phyloP scores from a whole-genome alignment of 495 filamentous ascomycete species.

The Cercophora sp. region DNA sequence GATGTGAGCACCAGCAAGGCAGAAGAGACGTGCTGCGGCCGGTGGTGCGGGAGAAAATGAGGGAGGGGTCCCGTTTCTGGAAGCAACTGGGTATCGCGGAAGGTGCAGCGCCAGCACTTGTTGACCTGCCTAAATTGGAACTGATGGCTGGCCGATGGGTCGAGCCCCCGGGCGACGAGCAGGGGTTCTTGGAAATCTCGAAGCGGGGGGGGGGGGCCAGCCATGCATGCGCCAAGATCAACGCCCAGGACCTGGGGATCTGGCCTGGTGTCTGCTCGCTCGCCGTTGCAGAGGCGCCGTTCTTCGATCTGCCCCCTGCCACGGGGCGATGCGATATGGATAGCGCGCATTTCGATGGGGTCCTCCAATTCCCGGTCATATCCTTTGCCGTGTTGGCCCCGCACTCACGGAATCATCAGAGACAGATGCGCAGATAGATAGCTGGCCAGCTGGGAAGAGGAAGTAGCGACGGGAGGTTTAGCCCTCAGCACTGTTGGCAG shows the following conservation, averaged over 20 bases:
- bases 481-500: too few species aligned
- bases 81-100: slow-evolving; percentile 23
- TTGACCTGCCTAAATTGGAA: slow-evolving; percentile 38
- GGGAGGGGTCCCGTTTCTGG: slow-evolving; percentile 18
- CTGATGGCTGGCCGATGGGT: slow-evolving; percentile 31
- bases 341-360: slow-evolving; percentile 10
- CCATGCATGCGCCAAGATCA: slow-evolving; percentile 2
- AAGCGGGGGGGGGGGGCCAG: slow-evolving; percentile 23
- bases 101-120: slow-evolving; percentile 26
- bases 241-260: slow-evolving; percentile 18
- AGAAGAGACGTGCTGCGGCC: neutral
- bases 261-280: slow-evolving; percentile 4
- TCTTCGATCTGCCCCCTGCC: slow-evolving; percentile 12
- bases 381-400: neutral
- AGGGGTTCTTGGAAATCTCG: slow-evolving; percentile 19
- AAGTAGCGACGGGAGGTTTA: too few species aligned
- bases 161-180: slow-evolving; percentile 20
- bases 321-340: slow-evolving; percentile 6
- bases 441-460: neutral
- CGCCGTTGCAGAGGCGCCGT: slow-evolving; percentile 5
- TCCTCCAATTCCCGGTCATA: slow-evolving; percentile 3
- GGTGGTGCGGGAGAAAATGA: slow-evolving; percentile 5
- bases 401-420: neutral
- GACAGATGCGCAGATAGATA: neutral
- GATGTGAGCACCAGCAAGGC: neutral